Conservation (phyloP, 768 basidiomycete genomes). For the Trametopsis cervina region DNA sequence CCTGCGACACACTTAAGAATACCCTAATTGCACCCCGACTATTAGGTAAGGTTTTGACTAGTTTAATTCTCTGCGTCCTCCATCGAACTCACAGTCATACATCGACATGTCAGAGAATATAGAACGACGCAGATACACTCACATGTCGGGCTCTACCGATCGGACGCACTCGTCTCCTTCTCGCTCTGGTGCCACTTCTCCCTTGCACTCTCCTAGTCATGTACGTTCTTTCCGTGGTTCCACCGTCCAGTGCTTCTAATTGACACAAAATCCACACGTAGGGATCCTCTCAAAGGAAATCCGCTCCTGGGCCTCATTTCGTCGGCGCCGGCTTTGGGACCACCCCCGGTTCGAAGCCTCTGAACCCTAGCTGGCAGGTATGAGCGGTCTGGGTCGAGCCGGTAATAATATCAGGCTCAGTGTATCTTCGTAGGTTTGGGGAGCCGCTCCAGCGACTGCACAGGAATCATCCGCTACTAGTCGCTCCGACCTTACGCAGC, state of each 20-base stretch:
- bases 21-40: slow-evolving; percentile 2
- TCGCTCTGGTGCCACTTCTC: slow-evolving; percentile 57
- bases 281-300: slow-evolving; percentile 38
- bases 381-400: slow-evolving; percentile 22
- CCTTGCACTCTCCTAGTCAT: slow-evolving; percentile 50
- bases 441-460: slow-evolving; percentile 36
- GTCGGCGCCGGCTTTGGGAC: slow-evolving; percentile 46
- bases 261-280: too few species aligned
- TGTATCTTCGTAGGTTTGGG: slow-evolving; percentile 46
- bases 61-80: background rate
- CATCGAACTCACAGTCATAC: background rate
- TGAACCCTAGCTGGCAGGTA: slow-evolving; percentile 67
- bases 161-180: slow-evolving; percentile 47
- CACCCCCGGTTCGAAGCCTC: slow-evolving; percentile 40
- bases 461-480: slow-evolving; percentile 58
- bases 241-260: too few species aligned
- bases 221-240: slow-evolving; percentile 32
- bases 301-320: slow-evolving; percentile 39
- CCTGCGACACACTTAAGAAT: background rate
- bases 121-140: background rate
- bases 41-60: background rate
- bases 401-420: too few species aligned
- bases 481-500: slow-evolving; percentile 5
- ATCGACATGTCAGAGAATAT: background rate
- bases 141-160: slow-evolving; percentile 12